Percentiles rank a stretch among this genome's conserved stretches.
Evolutionary conservation across 805 yeast genomes (phyloP).

Genomic region (Candida krabiensis): DNA sequence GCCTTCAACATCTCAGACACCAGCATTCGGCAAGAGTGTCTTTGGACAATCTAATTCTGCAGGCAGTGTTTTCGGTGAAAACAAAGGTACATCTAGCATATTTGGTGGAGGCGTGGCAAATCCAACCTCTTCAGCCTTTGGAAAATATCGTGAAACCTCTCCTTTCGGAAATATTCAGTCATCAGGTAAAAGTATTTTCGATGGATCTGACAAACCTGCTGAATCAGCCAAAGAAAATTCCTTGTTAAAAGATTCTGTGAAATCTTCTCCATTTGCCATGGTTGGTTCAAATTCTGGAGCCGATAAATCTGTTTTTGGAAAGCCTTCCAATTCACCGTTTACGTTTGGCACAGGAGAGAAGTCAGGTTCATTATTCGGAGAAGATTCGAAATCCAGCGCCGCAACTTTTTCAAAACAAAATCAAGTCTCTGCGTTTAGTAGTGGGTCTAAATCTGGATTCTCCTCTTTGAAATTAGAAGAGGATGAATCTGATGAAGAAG

Average conservation of each 20-base stretch:
- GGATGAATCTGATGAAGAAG: conserved; percentile 16
- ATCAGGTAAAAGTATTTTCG: background rate
- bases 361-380: no score
- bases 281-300: no score
- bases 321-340: no score
- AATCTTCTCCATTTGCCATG: no score
- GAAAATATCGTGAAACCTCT: background rate
- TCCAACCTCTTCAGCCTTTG: background rate
- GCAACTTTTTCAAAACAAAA: background rate
- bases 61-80: background rate
- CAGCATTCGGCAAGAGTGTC: conserved; percentile 23
- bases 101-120: background rate
- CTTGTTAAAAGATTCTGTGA: no score
- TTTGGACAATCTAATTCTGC: conserved; percentile 12
- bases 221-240: no score
- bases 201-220: no score
- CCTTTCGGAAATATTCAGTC: background rate
- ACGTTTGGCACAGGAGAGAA: no score
- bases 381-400: no score
- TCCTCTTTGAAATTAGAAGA: conserved; percentile 3
- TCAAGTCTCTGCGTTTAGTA: background rate
- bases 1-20: conserved; percentile 16
- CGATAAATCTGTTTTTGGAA: no score
- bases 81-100: background rate
- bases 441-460: background rate